A percentile compares a stretch with the other conserved stretches of the same genome.
These are phyloP conservation scores for Aphanomyces cochlioides DNA, from an alignment of 352 stramenopile genomes.

Conservation along the genomic window DNA sequence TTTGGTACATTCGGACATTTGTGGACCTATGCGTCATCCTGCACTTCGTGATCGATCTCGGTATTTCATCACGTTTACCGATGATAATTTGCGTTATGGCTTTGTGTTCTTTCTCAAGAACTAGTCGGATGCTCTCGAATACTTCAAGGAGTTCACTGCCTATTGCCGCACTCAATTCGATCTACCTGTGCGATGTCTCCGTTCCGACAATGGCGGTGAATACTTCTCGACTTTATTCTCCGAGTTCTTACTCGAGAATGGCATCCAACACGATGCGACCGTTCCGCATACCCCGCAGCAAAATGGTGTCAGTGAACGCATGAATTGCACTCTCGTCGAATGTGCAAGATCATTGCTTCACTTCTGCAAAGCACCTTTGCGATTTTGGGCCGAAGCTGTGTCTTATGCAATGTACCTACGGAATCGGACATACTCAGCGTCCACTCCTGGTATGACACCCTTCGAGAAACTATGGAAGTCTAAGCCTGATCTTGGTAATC, in stretches of 20 bases:
- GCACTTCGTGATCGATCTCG: too few species aligned
- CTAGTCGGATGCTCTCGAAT: background rate
- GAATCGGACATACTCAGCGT: too few species aligned
- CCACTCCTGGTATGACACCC: background rate
- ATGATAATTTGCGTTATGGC: background rate
- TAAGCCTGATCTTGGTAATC: background rate
- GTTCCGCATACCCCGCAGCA: too few species aligned
- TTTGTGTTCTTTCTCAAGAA: constrained; percentile 3
- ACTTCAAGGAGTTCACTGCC: background rate
- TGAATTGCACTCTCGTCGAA: too few species aligned
- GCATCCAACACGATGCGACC: too few species aligned
- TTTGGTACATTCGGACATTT: background rate
- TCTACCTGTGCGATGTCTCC: background rate
- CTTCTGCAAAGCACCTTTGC: too few species aligned
- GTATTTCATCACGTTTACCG: constrained; percentile 7
- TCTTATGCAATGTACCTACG: too few species aligned
- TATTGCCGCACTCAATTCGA: background rate
- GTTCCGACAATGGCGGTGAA: background rate
- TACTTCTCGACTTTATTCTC: too few species aligned
- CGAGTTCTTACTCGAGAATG: too few species aligned
- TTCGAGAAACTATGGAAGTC: constrained; percentile 1
- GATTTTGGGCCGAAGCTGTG: too few species aligned
- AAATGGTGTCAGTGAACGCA: too few species aligned
- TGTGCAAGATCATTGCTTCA: too few species aligned
- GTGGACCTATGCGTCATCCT: background rate